Conservation (phyloP, 2,329 filamentous ascomycete species). For the Tolypocladium capitatum region DNA sequence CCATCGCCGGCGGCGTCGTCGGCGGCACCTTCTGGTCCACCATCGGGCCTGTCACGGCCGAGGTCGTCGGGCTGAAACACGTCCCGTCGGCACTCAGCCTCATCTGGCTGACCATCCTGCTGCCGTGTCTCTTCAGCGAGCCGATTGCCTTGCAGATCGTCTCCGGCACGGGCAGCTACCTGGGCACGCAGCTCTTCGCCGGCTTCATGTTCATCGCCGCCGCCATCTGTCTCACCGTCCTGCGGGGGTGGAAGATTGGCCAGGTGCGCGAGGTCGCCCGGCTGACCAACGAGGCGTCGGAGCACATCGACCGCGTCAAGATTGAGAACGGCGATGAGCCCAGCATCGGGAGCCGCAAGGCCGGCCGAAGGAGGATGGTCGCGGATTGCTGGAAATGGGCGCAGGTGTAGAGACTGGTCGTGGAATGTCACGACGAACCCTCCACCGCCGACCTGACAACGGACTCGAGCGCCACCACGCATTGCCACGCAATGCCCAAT, state of each 20-base stretch:
- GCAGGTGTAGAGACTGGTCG: no score
- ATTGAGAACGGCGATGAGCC: slow-evolving; percentile 17
- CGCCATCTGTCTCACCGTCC: slow-evolving; percentile 15
- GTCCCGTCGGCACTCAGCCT: slow-evolving; percentile 57
- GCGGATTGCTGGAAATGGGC: slow-evolving; percentile 16
- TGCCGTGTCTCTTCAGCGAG: slow-evolving; percentile 58
- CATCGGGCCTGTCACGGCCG: slow-evolving; percentile 55
- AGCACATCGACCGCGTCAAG: slow-evolving; percentile 17
- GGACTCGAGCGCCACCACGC: no score
- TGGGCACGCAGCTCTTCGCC: slow-evolving; percentile 43
- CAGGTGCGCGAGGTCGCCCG: slow-evolving; percentile 19
- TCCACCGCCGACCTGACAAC: no score
- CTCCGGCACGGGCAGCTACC: slow-evolving; percentile 30
- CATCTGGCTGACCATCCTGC: slow-evolving; percentile 56
- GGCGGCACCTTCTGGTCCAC: slow-evolving; percentile 61
- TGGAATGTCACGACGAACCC: no score
- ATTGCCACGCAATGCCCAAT: no score
- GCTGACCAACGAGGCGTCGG: slow-evolving; percentile 14
- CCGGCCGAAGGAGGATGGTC: slow-evolving; percentile 18
- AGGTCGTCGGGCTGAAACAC: slow-evolving; percentile 58
- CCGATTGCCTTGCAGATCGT: slow-evolving; percentile 47
- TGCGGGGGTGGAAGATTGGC: slow-evolving; percentile 26
- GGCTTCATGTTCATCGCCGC: slow-evolving; percentile 47
- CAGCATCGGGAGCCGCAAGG: slow-evolving; percentile 14
- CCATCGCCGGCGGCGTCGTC: slow-evolving; percentile 55